Base-by-base conservation (phyloP, 495 filamentous ascomycete species). In the Trichoderma orchidacearum region DNA sequence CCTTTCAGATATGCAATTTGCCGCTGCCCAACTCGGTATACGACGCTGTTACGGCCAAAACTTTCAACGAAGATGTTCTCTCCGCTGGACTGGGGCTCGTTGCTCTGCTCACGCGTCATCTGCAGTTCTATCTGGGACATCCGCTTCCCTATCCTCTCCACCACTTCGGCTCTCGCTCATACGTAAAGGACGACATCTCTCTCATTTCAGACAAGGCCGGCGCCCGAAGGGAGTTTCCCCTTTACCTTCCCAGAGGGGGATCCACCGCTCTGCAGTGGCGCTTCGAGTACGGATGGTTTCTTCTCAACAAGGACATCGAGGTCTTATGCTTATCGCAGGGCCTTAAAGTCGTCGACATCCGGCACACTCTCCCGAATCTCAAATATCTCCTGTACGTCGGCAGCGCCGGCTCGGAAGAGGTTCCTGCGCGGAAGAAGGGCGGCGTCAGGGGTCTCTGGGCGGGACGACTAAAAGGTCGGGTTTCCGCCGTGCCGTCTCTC, bases 271-370 rank as follows among this genome's bases (percentile, higher is more conserved):
- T 38, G 3, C 78, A 85, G 29, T 95, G 87, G 63, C 81, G 91
- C 9, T 96, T 96, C 64, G 92, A 96, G 60, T 98, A 97, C 71
- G 93, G 76, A 5, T 90, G 96, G 60, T 98, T 97, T 61, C 70
- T 97, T 11, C 74, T 98, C 3, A 96, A 97, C 69, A 92, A 96
- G 64, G 77, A 96, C 62, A 88, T 98, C 48, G 92, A 98, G 70
- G 77, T 87, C 36, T 74, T 98, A 29, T 86, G 90, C 59, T 80
- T 76, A 56, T 74, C 79, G n/a, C 80, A 86, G 56, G 87, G 85
- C 0, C 66, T 96, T 2, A 80, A 82, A 45, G 80, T 90, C 9
- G 76, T 95, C 35, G 93, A 98, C 67, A 86, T 95, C 13, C 76
- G 93, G 0, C 87, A 95, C 58, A 97, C 92, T 3, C 73, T 96